These are phyloP conservation scores for Eudorina sp. DNA, from an alignment of 139 green algal genomes.

Conservation along the genomic window DNA sequence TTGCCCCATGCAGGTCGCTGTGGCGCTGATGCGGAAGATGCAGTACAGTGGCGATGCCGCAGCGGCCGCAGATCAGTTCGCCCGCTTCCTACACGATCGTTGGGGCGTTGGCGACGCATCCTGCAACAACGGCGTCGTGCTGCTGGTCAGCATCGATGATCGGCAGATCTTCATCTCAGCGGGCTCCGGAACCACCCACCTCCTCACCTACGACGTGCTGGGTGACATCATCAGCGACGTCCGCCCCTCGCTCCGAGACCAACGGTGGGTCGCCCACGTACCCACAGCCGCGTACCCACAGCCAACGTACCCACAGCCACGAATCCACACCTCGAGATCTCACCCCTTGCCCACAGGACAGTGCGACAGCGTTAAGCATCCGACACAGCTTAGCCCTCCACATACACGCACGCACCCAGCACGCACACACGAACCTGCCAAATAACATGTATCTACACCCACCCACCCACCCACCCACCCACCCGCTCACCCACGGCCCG, in stretches of 20 bases:
- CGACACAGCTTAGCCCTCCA: too few species aligned
- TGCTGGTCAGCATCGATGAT: slow-evolving; percentile 74
- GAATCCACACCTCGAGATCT: too few species aligned
- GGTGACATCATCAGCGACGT: slow-evolving; percentile 51
- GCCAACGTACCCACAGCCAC: too few species aligned
- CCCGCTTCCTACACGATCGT: slow-evolving; percentile 63
- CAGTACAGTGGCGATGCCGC: background rate
- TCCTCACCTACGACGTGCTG: slow-evolving; percentile 45
- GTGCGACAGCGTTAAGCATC: too few species aligned
- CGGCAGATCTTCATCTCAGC: slow-evolving; percentile 72
- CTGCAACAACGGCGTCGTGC: slow-evolving; percentile 81
- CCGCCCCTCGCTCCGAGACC: slow-evolving; percentile 16
- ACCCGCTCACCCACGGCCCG: too few species aligned
- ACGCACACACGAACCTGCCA: too few species aligned
- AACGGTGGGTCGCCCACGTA: too few species aligned
- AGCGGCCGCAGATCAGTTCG: slow-evolving; percentile 61
- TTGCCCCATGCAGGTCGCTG: slow-evolving; percentile 64
- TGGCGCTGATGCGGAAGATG: slow-evolving; percentile 71
- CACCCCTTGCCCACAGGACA: too few species aligned
- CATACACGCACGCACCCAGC: too few species aligned
- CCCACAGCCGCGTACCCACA: too few species aligned
- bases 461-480: too few species aligned
- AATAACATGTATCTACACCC: too few species aligned
- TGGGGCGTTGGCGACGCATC: slow-evolving; percentile 75
- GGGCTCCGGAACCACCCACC: slow-evolving; percentile 36